Evolutionary conservation across 176 grass and related monocot species (phyloP).

Genomic region (Areca catechu): DNA sequence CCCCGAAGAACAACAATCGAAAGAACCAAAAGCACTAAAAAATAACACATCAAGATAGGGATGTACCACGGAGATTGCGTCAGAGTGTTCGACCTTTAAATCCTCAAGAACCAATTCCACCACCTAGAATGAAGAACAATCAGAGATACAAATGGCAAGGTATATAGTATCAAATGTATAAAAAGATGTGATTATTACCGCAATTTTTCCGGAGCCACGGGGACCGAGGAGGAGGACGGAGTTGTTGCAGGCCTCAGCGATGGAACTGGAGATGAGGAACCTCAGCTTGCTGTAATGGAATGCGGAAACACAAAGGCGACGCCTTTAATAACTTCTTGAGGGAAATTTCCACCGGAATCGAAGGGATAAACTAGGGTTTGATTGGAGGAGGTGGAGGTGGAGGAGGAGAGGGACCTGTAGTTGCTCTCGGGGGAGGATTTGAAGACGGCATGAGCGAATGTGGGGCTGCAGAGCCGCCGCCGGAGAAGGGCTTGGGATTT

Average conservation of each 20-base stretch:
- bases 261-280: conserved; percentile 60
- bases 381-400: neutral
- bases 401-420: conserved; percentile 36
- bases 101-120: conserved; percentile 81
- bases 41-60: too few species aligned
- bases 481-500: conserved; percentile 46
- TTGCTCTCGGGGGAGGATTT: conserved; percentile 59
- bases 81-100: conserved; percentile 56
- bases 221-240: conserved; percentile 64
- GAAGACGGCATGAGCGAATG: conserved; percentile 42
- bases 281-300: conserved; percentile 50
- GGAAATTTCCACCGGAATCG: neutral
- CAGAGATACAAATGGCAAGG: neutral
- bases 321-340: neutral
- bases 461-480: conserved; percentile 48
- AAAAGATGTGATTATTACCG: conserved; percentile 25
- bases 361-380: neutral
- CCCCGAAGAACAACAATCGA: too few species aligned
- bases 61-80: conserved; percentile 73
- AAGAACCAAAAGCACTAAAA: neutral
- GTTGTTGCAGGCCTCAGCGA: conserved; percentile 74
- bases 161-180: too few species aligned
- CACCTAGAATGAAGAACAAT: conserved; percentile 35
- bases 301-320: neutral
- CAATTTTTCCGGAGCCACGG: conserved; percentile 57